Base-by-base conservation (phyloP, 352 stramenopile genomes). In the Globisporangium parvum region DNA sequence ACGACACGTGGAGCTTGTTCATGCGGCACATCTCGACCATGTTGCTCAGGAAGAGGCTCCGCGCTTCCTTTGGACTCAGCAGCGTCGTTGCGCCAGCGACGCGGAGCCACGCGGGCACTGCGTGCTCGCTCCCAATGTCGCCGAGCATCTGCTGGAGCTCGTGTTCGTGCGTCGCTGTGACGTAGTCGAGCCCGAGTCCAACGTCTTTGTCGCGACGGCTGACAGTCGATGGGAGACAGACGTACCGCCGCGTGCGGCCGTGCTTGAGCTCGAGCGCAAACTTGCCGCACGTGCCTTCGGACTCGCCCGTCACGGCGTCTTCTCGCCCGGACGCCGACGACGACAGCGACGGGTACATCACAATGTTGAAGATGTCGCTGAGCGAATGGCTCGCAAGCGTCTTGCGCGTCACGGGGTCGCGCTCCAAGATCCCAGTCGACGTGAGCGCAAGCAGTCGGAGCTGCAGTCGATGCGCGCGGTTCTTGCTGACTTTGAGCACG, bases 1-100 rank as follows among this genome's bases (percentile, higher is more conserved):
- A 93, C 9, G 80, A 79, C 33, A 95, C 75, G 51, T 95, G 85
- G 24, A 93, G 54, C 59, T 93, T 91, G 70, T 93, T 95, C 78
- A 93, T 88, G 9, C 80, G 77, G 41, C 81, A 91, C 80, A 95
- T 91, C 52, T 95, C 85, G 51, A 95, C 85, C 69, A 95, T 71
- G 51, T 95, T 95, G 60, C 78, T 82, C 46, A 95, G 40, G 54
- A 92, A 91, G 31, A 95, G 50, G 49, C 80, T 95, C 50, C 85
- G 66, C 24, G 77, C 67, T 51, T 92, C 85, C 54, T 90, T 91
- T 17, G 82, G 71, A 51, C 73, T 93, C 12, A 95, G 63, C 11
- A 95, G 46, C 18, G 81, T 90, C 14, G 80, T 81, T 6, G 85
- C 77, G 2, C 85, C 85, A 35, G 85, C 82, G 51, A 91, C 65